Base-by-base conservation (phyloP, 164 flowering plant species). In the Aristolochia californica region DNA sequence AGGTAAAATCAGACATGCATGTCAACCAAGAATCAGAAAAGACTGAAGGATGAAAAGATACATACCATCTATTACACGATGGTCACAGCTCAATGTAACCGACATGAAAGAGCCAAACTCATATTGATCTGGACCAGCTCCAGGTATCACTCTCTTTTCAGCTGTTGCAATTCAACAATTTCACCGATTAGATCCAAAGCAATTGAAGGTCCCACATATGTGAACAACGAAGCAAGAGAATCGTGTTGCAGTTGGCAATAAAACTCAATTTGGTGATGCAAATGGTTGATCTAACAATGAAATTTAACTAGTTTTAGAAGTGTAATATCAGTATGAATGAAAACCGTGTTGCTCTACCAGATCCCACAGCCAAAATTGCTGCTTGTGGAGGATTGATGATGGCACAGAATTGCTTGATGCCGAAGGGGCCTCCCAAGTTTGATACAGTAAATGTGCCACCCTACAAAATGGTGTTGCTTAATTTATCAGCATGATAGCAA, bases 361-460 rank as follows among this genome's bases (percentile, higher is more conserved):
- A 81, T 1, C 99, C 99, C 67, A 94, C 80, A n/a, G 99, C 97
- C 49, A 94, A 86, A 74, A 94, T 90, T 72, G 85, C 96, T 15
- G 99, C 56, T 48, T 94, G 99, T 25, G 99, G 97, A 66, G 97
- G 96, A 69, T 84, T 85, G 26, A 91, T 78, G 62, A 91, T 85
- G 59, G 94, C 96, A 67, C 97, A 88, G 57, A 91, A 91, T 62
- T 87, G 96, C 69, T 88, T 88, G 65, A 91, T 76, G 30, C 97
- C 96, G 69, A 88, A 87, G 0, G 94, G 97, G n/a, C 97, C 98
- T 66, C 98, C 98, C 67, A 93, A 72, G 60, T 88, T 93, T 25
- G 94, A 80, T 45, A 93, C 97, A 0, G 95, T 91, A 66, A 88
- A 88, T 57, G 97, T 91, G 56, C 97, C 97, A 60, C 91, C 96